Base-by-base conservation (phyloP, 768 basidiomycete species). In the Tubosaeta sp. region DNA sequence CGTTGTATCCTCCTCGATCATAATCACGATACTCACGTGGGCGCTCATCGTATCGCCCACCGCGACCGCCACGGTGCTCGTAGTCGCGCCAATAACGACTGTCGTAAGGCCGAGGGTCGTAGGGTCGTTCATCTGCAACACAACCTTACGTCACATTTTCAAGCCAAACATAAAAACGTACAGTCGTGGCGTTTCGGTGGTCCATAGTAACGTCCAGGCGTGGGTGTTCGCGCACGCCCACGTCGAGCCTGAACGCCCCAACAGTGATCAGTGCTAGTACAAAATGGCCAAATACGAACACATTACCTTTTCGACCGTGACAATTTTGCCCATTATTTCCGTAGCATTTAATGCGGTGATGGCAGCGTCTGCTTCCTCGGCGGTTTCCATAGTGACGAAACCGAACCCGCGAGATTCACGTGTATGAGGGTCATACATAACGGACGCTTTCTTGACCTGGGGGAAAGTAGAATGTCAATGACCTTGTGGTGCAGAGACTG, bases 131-230 rank as follows among this genome's bases (percentile, higher is more conserved):
- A 57, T 80, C 91, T 85, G 64, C 60, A 29, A 46, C 44, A 25
- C 19, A 27, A 45, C 34, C 25, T 56, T 12, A 60, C 42, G 12
- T 29, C 6, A 17, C 13, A 13, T n/a, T 6, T 31, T 16, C 11
- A 34, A 7, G 34, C 11, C 10, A 53, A 46, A 50, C 25, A 53
- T 19, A 46, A 25, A 46, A 29, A 69, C 79, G 53, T 60, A 85
- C 86, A 68, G 55, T 86, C 85, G 53, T 75, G 72, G 35, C 89
- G 80, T 73, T 95, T 93, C 41, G 93, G 91, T 43, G 93, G 91
- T 0, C 93, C 95, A 56, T 90, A 91, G 79, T 99, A 99, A 48
- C 88, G 75, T 26, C 95, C 95, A 4, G 95, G 95, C 6, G 95
- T 99, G 3, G 95, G 89, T 12, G 92, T 90, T 58, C 92, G 79